A percentile compares a stretch with the other conserved stretches of the same genome.
These are phyloP conservation scores for Lenwebbia sp. DNA, from an alignment of 345 rosid genomes.

Conservation along the genomic window DNA sequence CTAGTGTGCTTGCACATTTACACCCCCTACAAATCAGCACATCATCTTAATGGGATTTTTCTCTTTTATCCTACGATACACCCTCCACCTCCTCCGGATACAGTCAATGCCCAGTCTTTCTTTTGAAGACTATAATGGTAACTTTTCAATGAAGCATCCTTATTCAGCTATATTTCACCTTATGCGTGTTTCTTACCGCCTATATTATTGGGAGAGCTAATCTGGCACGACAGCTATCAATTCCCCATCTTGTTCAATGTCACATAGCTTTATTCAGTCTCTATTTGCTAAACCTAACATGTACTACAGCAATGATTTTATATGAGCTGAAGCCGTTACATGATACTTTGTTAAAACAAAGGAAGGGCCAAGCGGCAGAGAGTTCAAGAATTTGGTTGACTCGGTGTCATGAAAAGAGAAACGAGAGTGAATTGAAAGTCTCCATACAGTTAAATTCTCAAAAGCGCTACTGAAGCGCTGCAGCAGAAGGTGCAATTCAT, in stretches of 20 bases:
- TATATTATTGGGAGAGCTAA: neutral
- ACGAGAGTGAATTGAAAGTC: conserved; percentile 4
- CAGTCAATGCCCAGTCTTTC: neutral
- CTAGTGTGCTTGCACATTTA: neutral
- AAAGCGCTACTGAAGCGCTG: conserved; percentile 89
- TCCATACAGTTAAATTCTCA: conserved; percentile 60
- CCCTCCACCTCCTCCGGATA: neutral
- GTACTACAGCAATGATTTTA: neutral
- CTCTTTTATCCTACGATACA: neutral
- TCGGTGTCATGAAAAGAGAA: neutral
- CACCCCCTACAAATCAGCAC: neutral
- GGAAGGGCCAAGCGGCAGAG: neutral
- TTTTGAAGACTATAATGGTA: neutral
- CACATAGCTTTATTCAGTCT: neutral
- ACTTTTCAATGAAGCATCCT: neutral
- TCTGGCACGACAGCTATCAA: neutral
- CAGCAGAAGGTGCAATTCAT: conserved; percentile 74
- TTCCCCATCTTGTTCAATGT: neutral
- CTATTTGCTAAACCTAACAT: neutral
- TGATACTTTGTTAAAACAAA: neutral
- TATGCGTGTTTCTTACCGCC: neutral
- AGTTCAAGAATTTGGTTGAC: neutral
- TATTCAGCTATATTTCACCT: neutral
- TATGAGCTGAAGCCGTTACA: neutral
- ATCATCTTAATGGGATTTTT: neutral